phyloP scores from a whole-genome alignment of 352 stramenopile species.

The Phytophthora capsici region DNA sequence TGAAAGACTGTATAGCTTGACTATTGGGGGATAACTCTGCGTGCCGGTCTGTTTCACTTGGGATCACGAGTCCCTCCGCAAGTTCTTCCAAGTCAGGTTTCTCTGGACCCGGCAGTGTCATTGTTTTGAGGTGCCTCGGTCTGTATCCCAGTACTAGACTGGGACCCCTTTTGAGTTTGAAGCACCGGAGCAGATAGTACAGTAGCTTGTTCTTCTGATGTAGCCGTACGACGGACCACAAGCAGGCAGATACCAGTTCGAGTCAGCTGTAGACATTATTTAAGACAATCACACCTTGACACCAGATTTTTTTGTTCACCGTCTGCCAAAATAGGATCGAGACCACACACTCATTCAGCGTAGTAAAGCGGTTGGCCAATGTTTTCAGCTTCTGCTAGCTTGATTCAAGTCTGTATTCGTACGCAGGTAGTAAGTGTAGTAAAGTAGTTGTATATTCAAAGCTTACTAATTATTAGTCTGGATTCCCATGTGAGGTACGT shows the following conservation, averaged over 20 bases:
- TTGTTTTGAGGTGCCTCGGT: too few species aligned
- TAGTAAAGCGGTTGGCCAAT: not conserved
- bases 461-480: slow-evolving; percentile 14
- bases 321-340: slow-evolving; percentile 10
- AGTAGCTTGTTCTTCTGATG: too few species aligned
- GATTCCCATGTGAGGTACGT: slow-evolving; percentile 15
- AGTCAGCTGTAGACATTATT: not conserved
- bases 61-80: not conserved
- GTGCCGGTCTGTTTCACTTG: not conserved
- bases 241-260: not conserved
- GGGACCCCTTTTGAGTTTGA: not conserved
- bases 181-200: too few species aligned
- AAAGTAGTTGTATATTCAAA: not conserved
- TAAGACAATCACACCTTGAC: not conserved
- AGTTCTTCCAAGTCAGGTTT: not conserved
- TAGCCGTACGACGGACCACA: not conserved
- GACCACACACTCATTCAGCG: slow-evolving; percentile 9
- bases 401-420: not conserved
- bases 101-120: too few species aligned
- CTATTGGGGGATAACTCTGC: not conserved
- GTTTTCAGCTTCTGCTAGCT: slow-evolving; percentile 10
- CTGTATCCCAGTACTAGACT: not conserved
- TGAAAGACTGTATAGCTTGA: not conserved
- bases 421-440: not conserved
- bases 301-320: not conserved